These are phyloP conservation scores for Bremia lactucae DNA, from an alignment of 352 stramenopile genomes.

Conservation along the genomic window DNA sequence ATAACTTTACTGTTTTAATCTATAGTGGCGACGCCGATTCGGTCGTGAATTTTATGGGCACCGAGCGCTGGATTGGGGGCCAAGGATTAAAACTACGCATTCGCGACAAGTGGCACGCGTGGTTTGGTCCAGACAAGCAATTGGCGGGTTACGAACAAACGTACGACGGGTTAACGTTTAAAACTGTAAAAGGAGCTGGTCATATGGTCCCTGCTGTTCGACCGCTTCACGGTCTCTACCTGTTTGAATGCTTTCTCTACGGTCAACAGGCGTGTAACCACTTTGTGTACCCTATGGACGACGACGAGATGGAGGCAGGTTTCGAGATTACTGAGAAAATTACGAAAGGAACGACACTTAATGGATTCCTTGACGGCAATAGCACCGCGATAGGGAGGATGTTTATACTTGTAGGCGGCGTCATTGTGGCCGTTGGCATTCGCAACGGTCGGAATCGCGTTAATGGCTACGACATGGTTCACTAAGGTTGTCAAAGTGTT, in stretches of 20 bases:
- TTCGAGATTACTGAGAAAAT: conserved; percentile 6
- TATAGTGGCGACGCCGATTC: conserved; percentile 75
- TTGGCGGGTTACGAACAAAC: conserved; percentile 82
- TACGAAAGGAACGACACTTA: not conserved
- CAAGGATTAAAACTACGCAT: conserved; percentile 59
- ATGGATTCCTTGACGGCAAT: not conserved
- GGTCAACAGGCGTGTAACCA: conserved; percentile 36
- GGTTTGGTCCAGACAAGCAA: conserved; percentile 70
- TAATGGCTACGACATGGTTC: conserved; percentile 11
- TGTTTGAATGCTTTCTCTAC: conserved; percentile 80
- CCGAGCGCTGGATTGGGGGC: conserved; percentile 75
- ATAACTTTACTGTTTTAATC: conserved; percentile 45
- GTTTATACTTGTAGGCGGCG: conserved; percentile 17
- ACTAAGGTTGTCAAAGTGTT: no score
- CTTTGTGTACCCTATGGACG: conserved; percentile 58
- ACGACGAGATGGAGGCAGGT: conserved; percentile 48
- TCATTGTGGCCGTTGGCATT: conserved; percentile 22
- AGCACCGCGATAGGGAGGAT: conserved; percentile 8
- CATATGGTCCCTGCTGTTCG: conserved; percentile 83
- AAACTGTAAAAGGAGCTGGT: conserved; percentile 87
- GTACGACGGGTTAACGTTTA: conserved; percentile 80
- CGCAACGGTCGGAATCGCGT: conserved; percentile 36
- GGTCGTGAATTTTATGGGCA: conserved; percentile 82
- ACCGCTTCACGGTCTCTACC: conserved; percentile 59
- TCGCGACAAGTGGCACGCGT: conserved; percentile 50